Conservation (phyloP, 257 asterid species). For the Solanum tacnaense region DNA sequence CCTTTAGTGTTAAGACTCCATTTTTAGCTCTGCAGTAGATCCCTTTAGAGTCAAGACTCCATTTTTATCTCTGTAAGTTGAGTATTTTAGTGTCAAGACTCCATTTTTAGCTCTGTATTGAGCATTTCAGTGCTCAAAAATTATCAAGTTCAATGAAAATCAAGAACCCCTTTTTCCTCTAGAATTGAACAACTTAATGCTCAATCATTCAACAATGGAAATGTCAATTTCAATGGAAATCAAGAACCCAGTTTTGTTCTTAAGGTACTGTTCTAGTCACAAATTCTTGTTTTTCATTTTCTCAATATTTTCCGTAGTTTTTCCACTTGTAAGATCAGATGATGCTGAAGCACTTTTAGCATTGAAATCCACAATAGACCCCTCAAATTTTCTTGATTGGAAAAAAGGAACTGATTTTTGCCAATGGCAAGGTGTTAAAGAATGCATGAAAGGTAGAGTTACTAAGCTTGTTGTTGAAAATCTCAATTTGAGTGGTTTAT, state of each 20-base stretch:
- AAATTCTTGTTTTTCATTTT: slow-evolving; percentile 8
- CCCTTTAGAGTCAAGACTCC: background rate
- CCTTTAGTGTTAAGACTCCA: background rate
- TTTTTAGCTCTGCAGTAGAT: slow-evolving; percentile 1
- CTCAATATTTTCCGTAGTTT: slow-evolving; percentile 6
- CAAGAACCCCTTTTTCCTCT: background rate
- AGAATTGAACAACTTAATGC: background rate
- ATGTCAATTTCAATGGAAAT: background rate
- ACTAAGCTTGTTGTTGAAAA: slow-evolving; percentile 70
- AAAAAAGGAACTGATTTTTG: slow-evolving; percentile 29
- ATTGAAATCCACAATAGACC: slow-evolving; percentile 49
- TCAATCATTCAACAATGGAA: background rate
- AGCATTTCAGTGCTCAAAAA: background rate
- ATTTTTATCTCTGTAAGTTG: background rate
- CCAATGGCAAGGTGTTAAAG: slow-evolving; percentile 67
- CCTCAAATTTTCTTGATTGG: slow-evolving; percentile 54
- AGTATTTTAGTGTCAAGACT: background rate
- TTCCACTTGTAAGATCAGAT: slow-evolving; percentile 33
- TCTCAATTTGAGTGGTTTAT: slow-evolving; percentile 50
- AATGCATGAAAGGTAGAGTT: slow-evolving; percentile 71
- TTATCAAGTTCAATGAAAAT: background rate
- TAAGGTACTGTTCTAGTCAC: background rate
- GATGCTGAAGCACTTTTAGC: slow-evolving; percentile 67
- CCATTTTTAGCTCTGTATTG: background rate
- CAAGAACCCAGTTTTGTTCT: background rate